These are phyloP conservation scores for Talaromyces atroroseus DNA, from an alignment of 2,329 filamentous ascomycete genomes.

Conservation along the genomic window DNA sequence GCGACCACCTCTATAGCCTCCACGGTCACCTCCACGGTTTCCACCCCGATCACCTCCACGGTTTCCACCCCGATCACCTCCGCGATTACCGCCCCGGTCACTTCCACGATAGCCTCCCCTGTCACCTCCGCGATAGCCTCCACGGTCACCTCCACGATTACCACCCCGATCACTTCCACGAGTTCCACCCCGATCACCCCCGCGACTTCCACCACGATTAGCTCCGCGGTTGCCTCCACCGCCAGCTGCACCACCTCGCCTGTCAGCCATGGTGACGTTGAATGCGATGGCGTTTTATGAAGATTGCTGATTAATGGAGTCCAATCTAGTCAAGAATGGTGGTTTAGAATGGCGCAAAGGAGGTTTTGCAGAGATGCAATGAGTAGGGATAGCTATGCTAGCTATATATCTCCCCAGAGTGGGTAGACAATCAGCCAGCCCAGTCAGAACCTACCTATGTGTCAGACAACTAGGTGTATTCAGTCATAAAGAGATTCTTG, in stretches of 20 bases:
- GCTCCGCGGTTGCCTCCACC: not conserved
- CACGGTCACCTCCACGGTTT: slow-evolving; percentile 1
- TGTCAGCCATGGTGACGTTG: not conserved
- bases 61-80: slow-evolving; percentile 13
- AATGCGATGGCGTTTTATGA: not conserved
- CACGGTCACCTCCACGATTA: slow-evolving; percentile 8
- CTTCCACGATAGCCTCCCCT: slow-evolving; percentile 17
- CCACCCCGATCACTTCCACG: not conserved
- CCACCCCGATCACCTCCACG: slow-evolving; percentile 20
- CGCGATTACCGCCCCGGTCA: not conserved
- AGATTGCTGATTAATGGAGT: not conserved
- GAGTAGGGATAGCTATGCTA: not conserved
- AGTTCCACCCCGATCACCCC: slow-evolving; percentile 1
- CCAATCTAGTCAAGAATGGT: not conserved
- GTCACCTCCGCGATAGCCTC: slow-evolving; percentile 19
- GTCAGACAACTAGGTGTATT: not conserved
- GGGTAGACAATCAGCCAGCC: not conserved
- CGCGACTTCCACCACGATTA: not conserved
- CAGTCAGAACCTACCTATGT: not conserved
- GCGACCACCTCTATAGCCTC: slow-evolving; percentile 11
- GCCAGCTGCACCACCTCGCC: not conserved
- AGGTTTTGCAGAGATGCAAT: not conserved
- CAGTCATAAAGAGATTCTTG: not conserved
- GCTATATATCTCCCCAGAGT: not conserved
- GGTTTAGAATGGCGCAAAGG: not conserved